Evolutionary conservation across 352 stramenopile genomes (phyloP), one percentile per base, ranked within the genome.

Genomic region (Saprolegnia parasitica): DNA sequence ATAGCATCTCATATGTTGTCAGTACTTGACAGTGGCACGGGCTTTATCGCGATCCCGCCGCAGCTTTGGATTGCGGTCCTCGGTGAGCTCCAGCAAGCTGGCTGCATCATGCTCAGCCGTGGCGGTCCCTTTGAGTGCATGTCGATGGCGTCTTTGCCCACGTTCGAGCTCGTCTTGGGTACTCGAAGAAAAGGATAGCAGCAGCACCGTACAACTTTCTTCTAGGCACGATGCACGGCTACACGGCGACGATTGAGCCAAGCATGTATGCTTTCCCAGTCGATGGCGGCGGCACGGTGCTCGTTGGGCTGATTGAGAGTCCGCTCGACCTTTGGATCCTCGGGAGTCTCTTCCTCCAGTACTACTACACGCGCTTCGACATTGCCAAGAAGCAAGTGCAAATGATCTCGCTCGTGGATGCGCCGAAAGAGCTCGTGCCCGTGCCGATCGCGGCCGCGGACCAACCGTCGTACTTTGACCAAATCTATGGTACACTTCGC

Each of bases 21-120:
- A 70, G 63, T 70, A 5, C 63, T 70, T 4, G 63, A 70, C 35
- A 61, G n/a, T 29, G 63, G 63, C 23, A 70, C 63, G 13, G 63
- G 50, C 35, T 70, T 62, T 40, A 61, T 70, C 20, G 63, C 63
- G 18, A 52, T 70, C 10, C 63, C 63, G 4, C 37, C 45, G 11
- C 21, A 52, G 13, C 26, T 15, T 24, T 70, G 63, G 63, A 35
- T 5, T 16, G 37, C 20, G 10, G 63, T 67, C 3, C n/a, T 56
- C 5, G 18, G 16, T 1, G 39, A 55, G 29, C 21, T 70, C 4
- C 39, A 47, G 5, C 11, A 20, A 24, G 45, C 26, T 13, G 50
- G 46, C 20, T 70, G 63, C 26, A 46, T 61, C 15, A 11, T 21
- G 4, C 24, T 70, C 8, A 52, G 21, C 32, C 8, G 8, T 3